Percentiles rank a stretch among this genome's conserved stretches.
phyloP scores from a whole-genome alignment of 805 yeast genomes.

The Candida michaelii region DNA sequence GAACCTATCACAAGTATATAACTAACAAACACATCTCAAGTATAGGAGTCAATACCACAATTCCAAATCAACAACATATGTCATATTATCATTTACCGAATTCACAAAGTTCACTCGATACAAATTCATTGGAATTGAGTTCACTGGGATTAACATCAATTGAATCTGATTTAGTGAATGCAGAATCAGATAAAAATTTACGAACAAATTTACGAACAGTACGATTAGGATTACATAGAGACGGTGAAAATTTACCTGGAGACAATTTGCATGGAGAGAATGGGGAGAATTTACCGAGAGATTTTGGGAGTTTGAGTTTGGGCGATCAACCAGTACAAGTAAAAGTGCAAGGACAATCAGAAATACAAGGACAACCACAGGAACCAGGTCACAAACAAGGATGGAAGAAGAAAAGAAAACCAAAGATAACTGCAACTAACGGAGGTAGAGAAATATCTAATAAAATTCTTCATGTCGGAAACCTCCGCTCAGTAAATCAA shows the following conservation, averaged over 20 bases:
- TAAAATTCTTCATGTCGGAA: conserved; percentile 75
- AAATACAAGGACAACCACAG: too few species aligned
- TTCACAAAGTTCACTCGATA: background rate
- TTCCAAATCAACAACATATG: conserved; percentile 45
- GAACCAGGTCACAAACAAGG: too few species aligned
- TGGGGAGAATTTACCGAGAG: too few species aligned
- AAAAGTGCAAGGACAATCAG: too few species aligned
- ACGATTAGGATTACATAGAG: too few species aligned
- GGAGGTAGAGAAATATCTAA: conserved; percentile 83
- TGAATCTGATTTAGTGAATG: background rate
- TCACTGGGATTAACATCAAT: background rate
- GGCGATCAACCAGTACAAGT: too few species aligned
- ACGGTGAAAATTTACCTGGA: too few species aligned
- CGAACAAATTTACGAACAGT: too few species aligned
- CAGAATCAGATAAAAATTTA: background rate
- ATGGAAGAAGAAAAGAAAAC: background rate
- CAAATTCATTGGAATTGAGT: background rate
- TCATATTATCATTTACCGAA: background rate
- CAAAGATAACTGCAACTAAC: conserved; percentile 55
- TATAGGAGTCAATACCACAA: background rate
- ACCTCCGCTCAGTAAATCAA: conserved; percentile 66
- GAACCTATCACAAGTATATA: too few species aligned
- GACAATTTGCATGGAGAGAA: too few species aligned
- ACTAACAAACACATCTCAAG: conserved; percentile 28
- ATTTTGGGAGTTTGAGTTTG: too few species aligned